Percentiles rank a stretch among this genome's conserved stretches.
phyloP scores from a whole-genome alignment of 768 basidiomycete species.

The Cystofilobasidium ferigula region DNA sequence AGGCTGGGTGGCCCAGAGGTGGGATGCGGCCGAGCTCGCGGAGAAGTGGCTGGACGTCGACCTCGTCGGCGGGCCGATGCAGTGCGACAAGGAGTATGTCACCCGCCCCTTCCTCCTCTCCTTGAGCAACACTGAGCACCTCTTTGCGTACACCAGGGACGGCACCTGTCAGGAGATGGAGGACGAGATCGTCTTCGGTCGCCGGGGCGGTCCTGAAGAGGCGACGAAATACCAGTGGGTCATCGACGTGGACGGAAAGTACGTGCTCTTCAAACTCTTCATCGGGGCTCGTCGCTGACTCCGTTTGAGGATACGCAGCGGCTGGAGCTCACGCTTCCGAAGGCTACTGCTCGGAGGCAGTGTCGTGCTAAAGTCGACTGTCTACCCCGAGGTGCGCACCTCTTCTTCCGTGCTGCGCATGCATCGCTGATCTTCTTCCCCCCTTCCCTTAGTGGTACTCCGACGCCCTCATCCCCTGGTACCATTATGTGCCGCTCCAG shows the following conservation, averaged over 20 bases:
- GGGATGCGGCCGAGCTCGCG: background rate
- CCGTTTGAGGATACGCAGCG: background rate
- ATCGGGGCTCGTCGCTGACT: background rate
- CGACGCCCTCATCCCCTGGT: conserved; percentile 18
- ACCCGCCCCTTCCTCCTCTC: background rate
- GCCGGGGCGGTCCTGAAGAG: background rate
- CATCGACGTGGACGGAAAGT: conserved; percentile 22
- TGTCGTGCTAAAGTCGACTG: conserved; percentile 18
- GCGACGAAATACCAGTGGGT: conserved; percentile 6
- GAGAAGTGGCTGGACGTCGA: conserved; percentile 16
- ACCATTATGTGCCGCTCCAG: conserved; percentile 25
- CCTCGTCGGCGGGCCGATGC: conserved; percentile 17
- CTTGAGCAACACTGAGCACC: background rate
- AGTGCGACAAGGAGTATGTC: conserved; percentile 10
- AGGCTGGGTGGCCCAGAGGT: background rate
- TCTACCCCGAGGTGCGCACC: conserved; percentile 12
- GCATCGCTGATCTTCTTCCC: background rate
- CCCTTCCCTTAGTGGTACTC: conserved; percentile 22
- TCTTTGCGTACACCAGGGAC: background rate
- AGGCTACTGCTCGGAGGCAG: conserved; percentile 7
- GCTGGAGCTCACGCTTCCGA: conserved; percentile 21
- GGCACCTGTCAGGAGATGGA: conserved; percentile 22
- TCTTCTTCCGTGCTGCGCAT: background rate
- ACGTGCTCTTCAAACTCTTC: background rate
- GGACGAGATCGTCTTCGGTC: conserved; percentile 6